Base-by-base conservation (phyloP, 2,329 filamentous ascomycete species). In the Paecilomyces formosus region DNA sequence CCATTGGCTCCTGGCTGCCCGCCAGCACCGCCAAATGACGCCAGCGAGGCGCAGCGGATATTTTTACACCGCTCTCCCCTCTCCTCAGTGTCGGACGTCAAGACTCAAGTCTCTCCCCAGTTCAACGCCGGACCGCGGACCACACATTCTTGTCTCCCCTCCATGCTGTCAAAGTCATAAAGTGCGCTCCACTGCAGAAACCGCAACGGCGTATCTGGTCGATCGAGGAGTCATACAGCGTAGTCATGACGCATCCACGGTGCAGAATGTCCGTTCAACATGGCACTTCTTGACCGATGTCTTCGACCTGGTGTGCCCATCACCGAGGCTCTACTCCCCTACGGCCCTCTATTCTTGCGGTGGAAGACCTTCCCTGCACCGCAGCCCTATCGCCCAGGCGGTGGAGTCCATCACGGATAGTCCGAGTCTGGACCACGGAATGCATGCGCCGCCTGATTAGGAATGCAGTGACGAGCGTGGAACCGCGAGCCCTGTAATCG, bases 41-140 rank as follows among this genome's bases (percentile, higher is more conserved):
- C 31, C 31, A 49, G 31, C 24, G 54, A 55, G 54, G 54, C 54
- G 54, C 54, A 55, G 54, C 35, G 21, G n/a, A 13, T 55, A 39
- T 55, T 39, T 55, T 55, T 55, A 55, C 54, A 55, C 54, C 54
- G 54, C 54, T 45, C 35, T 49, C 54, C 50, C 50, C 8, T 28
- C 50, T 52, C 50, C 50, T 24, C 21, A 52, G 8, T 52, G 50
- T 52, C 50, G 50, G 50, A 28, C 50, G 35, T 45, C 35, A 45
- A 45, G 35, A 31, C 7, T 45, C 35, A 26, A 26, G 24, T 4
- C n/a, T n/a, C n/a, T n/a, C n/a, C 24, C 24, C 24, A 26, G 24
- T 26, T 26, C 24, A 15, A 18, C 35, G 15, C n/a, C 13, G 35
- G 35, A 45, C 7, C 3, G 35, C 35, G 13, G 13, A 39, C 15